Conservation (phyloP, 352 stramenopile species). For the Pythium chondricola region DNA sequence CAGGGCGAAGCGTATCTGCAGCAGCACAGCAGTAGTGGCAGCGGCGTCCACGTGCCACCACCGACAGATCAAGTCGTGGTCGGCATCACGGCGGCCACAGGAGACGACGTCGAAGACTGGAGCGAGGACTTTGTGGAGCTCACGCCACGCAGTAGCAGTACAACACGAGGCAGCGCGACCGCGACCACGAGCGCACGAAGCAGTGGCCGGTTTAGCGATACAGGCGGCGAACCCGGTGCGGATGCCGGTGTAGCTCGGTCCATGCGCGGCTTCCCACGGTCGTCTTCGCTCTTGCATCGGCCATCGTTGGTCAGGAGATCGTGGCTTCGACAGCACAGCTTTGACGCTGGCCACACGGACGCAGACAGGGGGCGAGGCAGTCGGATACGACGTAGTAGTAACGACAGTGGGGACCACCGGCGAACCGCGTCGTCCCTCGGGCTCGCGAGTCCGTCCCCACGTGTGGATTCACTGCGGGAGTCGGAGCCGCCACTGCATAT, state of each 20-base stretch:
- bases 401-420: conserved; percentile 12
- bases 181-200: conserved; percentile 2
- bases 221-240: neutral
- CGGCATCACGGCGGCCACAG: conserved; percentile 51
- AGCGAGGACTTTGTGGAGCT: conserved; percentile 41
- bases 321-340: conserved; percentile 21
- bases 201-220: conserved; percentile 10
- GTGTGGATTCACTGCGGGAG: neutral
- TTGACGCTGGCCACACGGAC: conserved; percentile 7
- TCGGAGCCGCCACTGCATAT: neutral
- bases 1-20: conserved; percentile 17
- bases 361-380: conserved; percentile 2
- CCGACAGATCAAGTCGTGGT: conserved; percentile 59
- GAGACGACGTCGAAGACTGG: conserved; percentile 78
- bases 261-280: conserved; percentile 24
- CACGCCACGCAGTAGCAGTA: conserved; percentile 10
- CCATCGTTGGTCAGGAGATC: conserved; percentile 12
- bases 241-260: conserved; percentile 1
- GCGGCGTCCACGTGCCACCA: neutral
- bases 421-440: conserved; percentile 11
- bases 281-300: conserved; percentile 17
- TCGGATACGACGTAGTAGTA: conserved; percentile 20
- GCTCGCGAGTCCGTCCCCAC: conserved; percentile 6
- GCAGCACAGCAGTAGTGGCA: conserved; percentile 3
- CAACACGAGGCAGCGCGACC: neutral